Evolutionary conservation across 2,329 filamentous ascomycete species (phyloP).

Genomic region (Trichoderma semiorbis): DNA sequence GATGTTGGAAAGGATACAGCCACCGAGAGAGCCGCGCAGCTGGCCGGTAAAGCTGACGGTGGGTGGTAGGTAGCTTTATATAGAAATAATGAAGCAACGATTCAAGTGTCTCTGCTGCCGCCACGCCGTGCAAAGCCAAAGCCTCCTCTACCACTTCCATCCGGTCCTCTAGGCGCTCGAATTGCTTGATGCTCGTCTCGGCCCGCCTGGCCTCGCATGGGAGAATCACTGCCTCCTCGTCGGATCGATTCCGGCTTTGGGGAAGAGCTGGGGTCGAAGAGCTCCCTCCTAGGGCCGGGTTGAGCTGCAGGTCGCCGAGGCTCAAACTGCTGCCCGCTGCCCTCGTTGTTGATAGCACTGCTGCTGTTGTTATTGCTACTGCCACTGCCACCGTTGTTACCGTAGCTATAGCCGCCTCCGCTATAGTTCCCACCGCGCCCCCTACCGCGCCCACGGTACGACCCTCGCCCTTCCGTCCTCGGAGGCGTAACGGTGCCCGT

Average conservation of each 20-base stretch:
- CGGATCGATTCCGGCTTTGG: constrained; percentile 55
- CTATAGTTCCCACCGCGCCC: constrained; percentile 37
- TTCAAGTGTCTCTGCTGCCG: constrained; percentile 44
- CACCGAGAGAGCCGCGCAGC: constrained; percentile 76
- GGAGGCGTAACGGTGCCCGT: constrained; percentile 55
- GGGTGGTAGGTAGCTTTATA: constrained; percentile 65
- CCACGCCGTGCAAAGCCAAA: constrained; percentile 72
- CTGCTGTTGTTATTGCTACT: constrained; percentile 24
- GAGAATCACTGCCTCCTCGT: constrained; percentile 19
- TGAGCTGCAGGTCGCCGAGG: constrained; percentile 26
- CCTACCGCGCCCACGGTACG: constrained; percentile 45
- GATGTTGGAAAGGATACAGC: constrained; percentile 78
- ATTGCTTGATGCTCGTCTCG: constrained; percentile 67
- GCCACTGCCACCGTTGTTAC: constrained; percentile 25
- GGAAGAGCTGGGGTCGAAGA: constrained; percentile 75
- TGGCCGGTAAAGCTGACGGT: constrained; percentile 87
- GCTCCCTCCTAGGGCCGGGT: constrained; percentile 47
- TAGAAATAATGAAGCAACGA: constrained; percentile 15
- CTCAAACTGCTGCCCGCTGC: constrained; percentile 30
- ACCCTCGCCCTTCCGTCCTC: constrained; percentile 32
- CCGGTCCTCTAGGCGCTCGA: constrained; percentile 73
- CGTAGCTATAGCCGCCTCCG: constrained; percentile 23
- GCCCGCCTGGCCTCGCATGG: constrained; percentile 39
- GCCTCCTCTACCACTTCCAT: constrained; percentile 70
- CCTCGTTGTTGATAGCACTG: constrained; percentile 23